phyloP scores from a whole-genome alignment of 169 alveolate genomes.

The Pseudocohnilembus persalinus region DNA sequence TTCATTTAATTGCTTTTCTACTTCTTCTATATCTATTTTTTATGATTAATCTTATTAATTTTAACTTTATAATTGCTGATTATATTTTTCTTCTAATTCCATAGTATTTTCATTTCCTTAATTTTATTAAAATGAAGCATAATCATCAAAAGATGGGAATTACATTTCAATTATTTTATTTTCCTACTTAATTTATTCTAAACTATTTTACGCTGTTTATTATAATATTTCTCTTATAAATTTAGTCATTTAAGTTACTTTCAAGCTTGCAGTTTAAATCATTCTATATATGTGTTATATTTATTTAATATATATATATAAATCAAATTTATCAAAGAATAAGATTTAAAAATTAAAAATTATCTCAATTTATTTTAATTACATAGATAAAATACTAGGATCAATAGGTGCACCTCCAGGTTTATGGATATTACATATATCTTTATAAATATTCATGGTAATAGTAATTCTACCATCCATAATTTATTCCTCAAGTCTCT shows the following conservation, averaged over 20 bases:
- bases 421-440: slow-evolving; percentile 60
- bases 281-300: background rate
- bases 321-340: background rate
- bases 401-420: slow-evolving; percentile 49
- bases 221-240: slow-evolving; percentile 16
- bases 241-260: slow-evolving; percentile 18
- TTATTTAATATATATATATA: background rate
- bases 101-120: too few species aligned
- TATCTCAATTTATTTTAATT: background rate
- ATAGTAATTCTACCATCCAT: slow-evolving; percentile 61
- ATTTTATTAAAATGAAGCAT: background rate
- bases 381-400: background rate
- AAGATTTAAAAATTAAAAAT: background rate
- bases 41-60: too few species aligned
- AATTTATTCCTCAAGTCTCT: slow-evolving; percentile 55
- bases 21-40: background rate
- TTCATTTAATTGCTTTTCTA: too few species aligned
- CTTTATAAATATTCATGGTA: slow-evolving; percentile 66
- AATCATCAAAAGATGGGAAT: background rate
- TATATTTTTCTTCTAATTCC: too few species aligned
- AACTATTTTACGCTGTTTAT: background rate
- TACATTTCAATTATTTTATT: background rate
- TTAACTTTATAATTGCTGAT: background rate
- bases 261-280: background rate
- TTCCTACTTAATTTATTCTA: slow-evolving; percentile 1